Evolutionary conservation across 2,329 filamentous ascomycete species (phyloP).

Genomic region (Verticillium zaregamsianum): DNA sequence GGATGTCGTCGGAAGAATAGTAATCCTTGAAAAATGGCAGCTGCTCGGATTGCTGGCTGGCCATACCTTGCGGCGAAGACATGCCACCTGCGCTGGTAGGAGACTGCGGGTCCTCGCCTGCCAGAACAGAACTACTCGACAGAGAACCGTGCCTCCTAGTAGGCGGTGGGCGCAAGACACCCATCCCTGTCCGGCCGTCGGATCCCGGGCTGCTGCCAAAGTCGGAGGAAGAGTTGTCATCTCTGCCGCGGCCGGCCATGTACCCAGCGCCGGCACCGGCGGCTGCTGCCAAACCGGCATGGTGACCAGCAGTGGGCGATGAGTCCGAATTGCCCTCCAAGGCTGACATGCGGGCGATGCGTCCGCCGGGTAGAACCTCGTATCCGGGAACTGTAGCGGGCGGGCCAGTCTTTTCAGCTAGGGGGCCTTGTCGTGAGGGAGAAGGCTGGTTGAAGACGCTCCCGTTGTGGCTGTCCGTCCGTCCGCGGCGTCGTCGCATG

Average conservation of each 20-base stretch:
- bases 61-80: conserved; percentile 79
- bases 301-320: conserved; percentile 48
- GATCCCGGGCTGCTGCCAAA: conserved; percentile 70
- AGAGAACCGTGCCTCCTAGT: conserved; percentile 73
- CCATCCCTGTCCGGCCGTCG: conserved; percentile 43
- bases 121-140: conserved; percentile 76
- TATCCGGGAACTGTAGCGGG: conserved; percentile 35
- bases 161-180: conserved; percentile 54
- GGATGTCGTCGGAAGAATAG: conserved; percentile 95
- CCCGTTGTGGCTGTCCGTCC: conserved; percentile 57
- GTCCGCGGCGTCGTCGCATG: conserved; percentile 40
- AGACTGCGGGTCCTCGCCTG: conserved; percentile 66
- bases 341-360: conserved; percentile 94
- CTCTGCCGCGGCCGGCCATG: conserved; percentile 38
- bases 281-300: conserved; percentile 25
- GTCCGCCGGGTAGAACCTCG: conserved; percentile 76
- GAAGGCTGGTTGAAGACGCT: conserved; percentile 89
- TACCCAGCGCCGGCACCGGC: conserved; percentile 46
- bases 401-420: conserved; percentile 30
- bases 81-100: conserved; percentile 68
- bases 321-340: conserved; percentile 68
- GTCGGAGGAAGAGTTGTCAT: conserved; percentile 64
- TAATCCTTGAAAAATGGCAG: conserved; percentile 97
- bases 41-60: conserved; percentile 92
- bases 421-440: conserved; percentile 51